phyloP scores from a whole-genome alignment of 2,329 filamentous ascomycete species.

The Teratosphaeria pseudoeucalypti region DNA sequence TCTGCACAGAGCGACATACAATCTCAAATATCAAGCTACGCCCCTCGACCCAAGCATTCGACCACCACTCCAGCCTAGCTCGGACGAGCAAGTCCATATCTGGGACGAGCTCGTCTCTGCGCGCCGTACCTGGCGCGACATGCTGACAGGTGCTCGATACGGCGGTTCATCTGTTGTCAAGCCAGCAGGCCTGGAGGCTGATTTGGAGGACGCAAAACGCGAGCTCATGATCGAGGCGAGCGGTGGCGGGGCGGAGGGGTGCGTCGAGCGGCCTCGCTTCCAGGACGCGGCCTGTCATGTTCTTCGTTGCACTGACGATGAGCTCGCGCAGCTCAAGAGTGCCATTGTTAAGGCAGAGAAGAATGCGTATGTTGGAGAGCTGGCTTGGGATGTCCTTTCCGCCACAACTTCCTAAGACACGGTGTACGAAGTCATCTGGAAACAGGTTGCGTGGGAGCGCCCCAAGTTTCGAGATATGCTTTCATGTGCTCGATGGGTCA shows the following conservation, averaged over 20 bases:
- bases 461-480: neutral
- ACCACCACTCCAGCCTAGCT: neutral
- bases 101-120: neutral
- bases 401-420: neutral
- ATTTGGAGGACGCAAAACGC: neutral
- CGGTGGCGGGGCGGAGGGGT: neutral
- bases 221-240: neutral
- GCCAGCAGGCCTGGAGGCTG: neutral
- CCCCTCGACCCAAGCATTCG: neutral
- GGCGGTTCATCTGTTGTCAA: neutral
- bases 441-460: neutral
- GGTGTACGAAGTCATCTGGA: neutral
- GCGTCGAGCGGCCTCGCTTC: neutral
- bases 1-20: neutral
- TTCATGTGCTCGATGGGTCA: neutral
- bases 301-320: neutral
- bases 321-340: neutral
- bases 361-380: neutral
- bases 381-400: neutral
- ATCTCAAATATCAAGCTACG: neutral
- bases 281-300: neutral
- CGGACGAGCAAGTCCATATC: neutral
- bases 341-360: neutral
- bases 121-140: neutral
- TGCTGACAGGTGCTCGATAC: neutral